Percentiles rank a stretch among this genome's conserved stretches.
phyloP scores from a whole-genome alignment of 257 asterid species.

The Solanum pennellii region DNA sequence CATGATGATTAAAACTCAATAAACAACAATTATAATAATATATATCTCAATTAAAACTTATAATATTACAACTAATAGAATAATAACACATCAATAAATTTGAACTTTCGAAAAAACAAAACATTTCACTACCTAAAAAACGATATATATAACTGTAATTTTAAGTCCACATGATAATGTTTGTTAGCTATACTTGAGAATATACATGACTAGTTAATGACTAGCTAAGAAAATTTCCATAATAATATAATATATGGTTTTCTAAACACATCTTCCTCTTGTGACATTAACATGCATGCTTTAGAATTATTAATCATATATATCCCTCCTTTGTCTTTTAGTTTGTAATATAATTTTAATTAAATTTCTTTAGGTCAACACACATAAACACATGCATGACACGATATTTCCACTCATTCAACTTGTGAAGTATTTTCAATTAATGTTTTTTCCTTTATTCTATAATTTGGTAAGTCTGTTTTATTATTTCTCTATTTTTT shows the following conservation, averaged over 20 bases:
- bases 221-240: background rate
- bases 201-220: background rate
- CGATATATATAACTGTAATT: background rate
- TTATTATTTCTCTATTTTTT: background rate
- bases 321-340: background rate
- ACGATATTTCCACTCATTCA: background rate
- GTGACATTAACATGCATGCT: background rate
- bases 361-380: background rate
- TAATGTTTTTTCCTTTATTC: too few relatives aligned
- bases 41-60: too few relatives aligned
- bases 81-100: background rate
- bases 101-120: too few relatives aligned
- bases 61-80: too few relatives aligned
- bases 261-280: background rate
- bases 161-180: background rate
- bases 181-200: background rate
- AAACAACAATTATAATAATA: too few relatives aligned
- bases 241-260: background rate
- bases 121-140: background rate
- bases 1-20: too few relatives aligned
- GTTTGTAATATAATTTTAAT: background rate
- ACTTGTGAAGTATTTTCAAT: background rate
- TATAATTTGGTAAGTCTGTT: rapidly evolving
- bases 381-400: background rate
- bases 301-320: background rate